These are phyloP conservation scores for Musa acuminata DNA, from an alignment of 176 grass and related monocot genomes.

Conservation along the genomic window DNA sequence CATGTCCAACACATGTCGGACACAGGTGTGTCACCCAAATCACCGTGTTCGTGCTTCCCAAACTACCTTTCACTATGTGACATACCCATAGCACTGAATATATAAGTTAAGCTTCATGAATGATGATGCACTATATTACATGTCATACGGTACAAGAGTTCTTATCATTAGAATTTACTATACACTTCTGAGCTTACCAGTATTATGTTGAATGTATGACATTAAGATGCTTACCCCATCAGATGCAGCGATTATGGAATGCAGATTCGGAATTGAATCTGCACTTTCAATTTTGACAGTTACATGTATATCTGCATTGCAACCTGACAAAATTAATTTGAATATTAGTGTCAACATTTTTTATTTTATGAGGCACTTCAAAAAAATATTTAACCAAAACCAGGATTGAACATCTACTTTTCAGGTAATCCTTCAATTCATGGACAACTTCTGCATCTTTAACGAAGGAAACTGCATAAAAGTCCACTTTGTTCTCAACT, in stretches of 20 bases:
- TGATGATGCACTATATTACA: too few relatives aligned
- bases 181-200: too few relatives aligned
- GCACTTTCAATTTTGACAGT: conserved; percentile 99
- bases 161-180: too few relatives aligned
- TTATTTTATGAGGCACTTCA: neutral
- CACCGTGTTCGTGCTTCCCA: too few relatives aligned
- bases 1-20: too few relatives aligned
- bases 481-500: conserved; percentile 95
- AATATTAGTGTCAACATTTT: neutral
- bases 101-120: too few relatives aligned
- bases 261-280: conserved; percentile 91
- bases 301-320: conserved; percentile 79
- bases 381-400: neutral
- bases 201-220: neutral
- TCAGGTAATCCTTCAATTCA: conserved; percentile 90
- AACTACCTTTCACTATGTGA: too few relatives aligned
- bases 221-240: conserved; percentile 63
- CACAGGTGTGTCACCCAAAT: too few relatives aligned
- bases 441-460: conserved; percentile 99
- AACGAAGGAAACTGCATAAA: conserved; percentile 98
- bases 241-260: conserved; percentile 93
- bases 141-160: too few relatives aligned
- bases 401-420: conserved; percentile 40
- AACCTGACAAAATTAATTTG: conserved; percentile 50
- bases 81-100: too few relatives aligned